phyloP scores from a whole-genome alignment of 495 filamentous ascomycete genomes.

The Aspergillus cristatus region DNA sequence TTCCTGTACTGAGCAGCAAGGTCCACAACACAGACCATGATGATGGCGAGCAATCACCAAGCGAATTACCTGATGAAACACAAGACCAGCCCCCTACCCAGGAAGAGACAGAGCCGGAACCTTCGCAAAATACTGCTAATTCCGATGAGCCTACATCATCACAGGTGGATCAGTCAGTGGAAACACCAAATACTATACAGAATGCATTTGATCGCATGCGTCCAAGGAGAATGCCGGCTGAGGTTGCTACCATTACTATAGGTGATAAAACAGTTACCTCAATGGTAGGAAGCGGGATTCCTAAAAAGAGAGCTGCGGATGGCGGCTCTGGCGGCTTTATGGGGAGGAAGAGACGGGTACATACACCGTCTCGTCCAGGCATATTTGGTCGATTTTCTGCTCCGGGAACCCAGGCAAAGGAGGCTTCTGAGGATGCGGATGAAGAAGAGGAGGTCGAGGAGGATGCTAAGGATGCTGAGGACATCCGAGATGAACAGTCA shows the following conservation, averaged over 20 bases:
- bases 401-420: slow-evolving; percentile 42
- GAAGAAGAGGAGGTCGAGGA: slow-evolving; percentile 18
- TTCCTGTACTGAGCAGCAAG: too few species aligned
- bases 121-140: slow-evolving; percentile 1
- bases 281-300: slow-evolving; percentile 41
- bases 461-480: slow-evolving; percentile 23
- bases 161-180: slow-evolving; percentile 13
- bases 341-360: slow-evolving; percentile 25
- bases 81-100: slow-evolving; percentile 5
- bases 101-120: not conserved
- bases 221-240: slow-evolving; percentile 52
- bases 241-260: slow-evolving; percentile 83
- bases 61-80: slow-evolving; percentile 8
- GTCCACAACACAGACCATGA: too few species aligned
- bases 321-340: slow-evolving; percentile 8
- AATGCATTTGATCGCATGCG: slow-evolving; percentile 62
- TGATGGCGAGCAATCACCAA: not conserved
- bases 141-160: not conserved
- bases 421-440: slow-evolving; percentile 16
- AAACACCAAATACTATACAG: slow-evolving; percentile 43
- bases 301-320: slow-evolving; percentile 28
- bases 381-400: slow-evolving; percentile 71
- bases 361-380: slow-evolving; percentile 33
- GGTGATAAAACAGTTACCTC: slow-evolving; percentile 66
- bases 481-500: slow-evolving; percentile 5